Evolutionary conservation across 1,284 basidiomycete species (phyloP), one percentile per base, ranked within the genome.

Genomic region (Thelephora terrestris): DNA sequence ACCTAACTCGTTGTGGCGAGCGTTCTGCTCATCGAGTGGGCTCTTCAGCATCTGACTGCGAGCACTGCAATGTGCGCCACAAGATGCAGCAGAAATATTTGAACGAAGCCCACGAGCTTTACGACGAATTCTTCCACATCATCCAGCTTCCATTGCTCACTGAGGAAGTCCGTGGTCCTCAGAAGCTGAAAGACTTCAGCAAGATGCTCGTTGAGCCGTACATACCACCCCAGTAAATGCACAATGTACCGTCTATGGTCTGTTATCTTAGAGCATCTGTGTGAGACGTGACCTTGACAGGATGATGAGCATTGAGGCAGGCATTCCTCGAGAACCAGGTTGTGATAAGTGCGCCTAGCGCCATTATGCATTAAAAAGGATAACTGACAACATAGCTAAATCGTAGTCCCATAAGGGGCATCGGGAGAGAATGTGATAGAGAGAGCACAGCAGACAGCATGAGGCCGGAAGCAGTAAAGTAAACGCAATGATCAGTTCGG

Each of bases 61-160:
- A 96, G 58, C 95, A 98, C 66, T 99, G 95, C 68, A 75, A 75
- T 38, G 93, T 97, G 20, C 80, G 95, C 53, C 85, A 93, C 69
- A 88, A 87, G 69, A 99, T 99, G 93, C 95, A 97, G 69, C 91
- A 94, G 67, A 97, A 96, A 66, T 97, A 97, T 64, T 79, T 97
- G 25, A 76, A 74, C 48, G 93, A 96, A 70, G 92, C 93, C 23
- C 89, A 95, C 65, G 92, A 96, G 62, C 81, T 96, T 49, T 96
- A 96, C 62, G 90, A 91, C 66, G 91, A 97, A 62, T 94, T 95
- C 64, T 97, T 97, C 81, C 91, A 97, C 64, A 94, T 97, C 58
- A 69, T 96, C 40, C 82, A 86, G 63, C 79, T 99, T 49, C 95
- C 95, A 2, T 71, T 99, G 34, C 77, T 98, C 50, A 98, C 94